phyloP scores from a whole-genome alignment of 2,329 filamentous ascomycete species.

The Diaporthe capsici region DNA sequence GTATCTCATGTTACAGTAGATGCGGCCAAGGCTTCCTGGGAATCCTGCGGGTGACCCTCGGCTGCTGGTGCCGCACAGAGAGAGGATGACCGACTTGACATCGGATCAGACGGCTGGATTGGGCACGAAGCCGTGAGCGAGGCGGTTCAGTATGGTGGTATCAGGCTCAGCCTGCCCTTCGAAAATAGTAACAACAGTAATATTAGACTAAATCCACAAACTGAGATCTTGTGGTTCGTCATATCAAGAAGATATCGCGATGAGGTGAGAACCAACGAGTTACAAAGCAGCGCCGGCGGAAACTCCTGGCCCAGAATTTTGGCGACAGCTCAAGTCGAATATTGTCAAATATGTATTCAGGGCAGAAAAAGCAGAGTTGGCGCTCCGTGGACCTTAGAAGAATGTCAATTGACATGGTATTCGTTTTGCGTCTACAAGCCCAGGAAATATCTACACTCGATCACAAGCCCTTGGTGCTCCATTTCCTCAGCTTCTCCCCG shows the following conservation, averaged over 20 bases:
- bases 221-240: neutral
- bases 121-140: neutral
- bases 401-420: neutral
- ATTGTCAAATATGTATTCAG: neutral
- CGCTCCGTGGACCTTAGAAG: accelerated
- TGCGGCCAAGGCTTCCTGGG: neutral
- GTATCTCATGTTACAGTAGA: neutral
- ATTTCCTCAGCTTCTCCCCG: slow-evolving; percentile 12
- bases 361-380: accelerated
- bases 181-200: neutral
- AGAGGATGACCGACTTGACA: neutral
- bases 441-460: neutral
- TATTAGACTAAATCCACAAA: accelerated
- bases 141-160: neutral
- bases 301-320: no score
- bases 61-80: no score
- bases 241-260: neutral
- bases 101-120: neutral
- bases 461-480: slow-evolving; percentile 24
- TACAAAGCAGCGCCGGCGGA: neutral
- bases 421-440: neutral
- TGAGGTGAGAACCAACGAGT: neutral
- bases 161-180: neutral
- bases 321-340: neutral
- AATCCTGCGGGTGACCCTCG: neutral